phyloP scores from a whole-genome alignment of 192 early-diverging fungal genomes.

The Coemansia sp. region DNA sequence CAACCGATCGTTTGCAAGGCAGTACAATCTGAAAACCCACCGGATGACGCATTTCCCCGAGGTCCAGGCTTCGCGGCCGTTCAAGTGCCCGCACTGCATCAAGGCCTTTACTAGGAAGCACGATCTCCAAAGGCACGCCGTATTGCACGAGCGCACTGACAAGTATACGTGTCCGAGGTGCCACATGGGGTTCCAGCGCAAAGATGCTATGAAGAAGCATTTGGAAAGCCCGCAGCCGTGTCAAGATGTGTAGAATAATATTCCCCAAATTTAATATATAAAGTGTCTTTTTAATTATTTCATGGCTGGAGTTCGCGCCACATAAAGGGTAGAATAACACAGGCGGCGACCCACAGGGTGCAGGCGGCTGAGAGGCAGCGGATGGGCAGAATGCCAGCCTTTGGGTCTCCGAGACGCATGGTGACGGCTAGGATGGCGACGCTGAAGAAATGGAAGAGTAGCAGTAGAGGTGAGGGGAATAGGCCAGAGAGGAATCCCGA shows the following conservation, averaged over 20 bases:
- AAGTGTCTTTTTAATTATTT: background rate
- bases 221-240: slow-evolving; percentile 15
- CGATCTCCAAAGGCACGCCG: slow-evolving; percentile 73
- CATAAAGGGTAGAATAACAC: slow-evolving; percentile 58
- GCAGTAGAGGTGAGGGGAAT: slow-evolving; percentile 70
- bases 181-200: slow-evolving; percentile 49
- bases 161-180: slow-evolving; percentile 59
- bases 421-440: slow-evolving; percentile 69
- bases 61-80: slow-evolving; percentile 58
- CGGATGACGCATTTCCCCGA: slow-evolving; percentile 69
- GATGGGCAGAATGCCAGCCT: slow-evolving; percentile 17
- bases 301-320: slow-evolving; percentile 51
- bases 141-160: slow-evolving; percentile 58
- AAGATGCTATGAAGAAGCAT: slow-evolving; percentile 55
- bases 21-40: slow-evolving; percentile 84
- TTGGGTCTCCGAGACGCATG: slow-evolving; percentile 26
- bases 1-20: slow-evolving; percentile 71
- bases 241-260: slow-evolving; percentile 13
- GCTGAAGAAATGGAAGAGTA: slow-evolving; percentile 91
- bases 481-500: slow-evolving; percentile 88
- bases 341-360: slow-evolving; percentile 61
- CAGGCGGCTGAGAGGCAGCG: slow-evolving; percentile 36
- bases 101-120: slow-evolving; percentile 78
- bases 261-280: background rate
- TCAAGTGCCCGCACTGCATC: slow-evolving; percentile 63